phyloP scores from a whole-genome alignment of 257 asterid genomes.

The Perilla frutescens region DNA sequence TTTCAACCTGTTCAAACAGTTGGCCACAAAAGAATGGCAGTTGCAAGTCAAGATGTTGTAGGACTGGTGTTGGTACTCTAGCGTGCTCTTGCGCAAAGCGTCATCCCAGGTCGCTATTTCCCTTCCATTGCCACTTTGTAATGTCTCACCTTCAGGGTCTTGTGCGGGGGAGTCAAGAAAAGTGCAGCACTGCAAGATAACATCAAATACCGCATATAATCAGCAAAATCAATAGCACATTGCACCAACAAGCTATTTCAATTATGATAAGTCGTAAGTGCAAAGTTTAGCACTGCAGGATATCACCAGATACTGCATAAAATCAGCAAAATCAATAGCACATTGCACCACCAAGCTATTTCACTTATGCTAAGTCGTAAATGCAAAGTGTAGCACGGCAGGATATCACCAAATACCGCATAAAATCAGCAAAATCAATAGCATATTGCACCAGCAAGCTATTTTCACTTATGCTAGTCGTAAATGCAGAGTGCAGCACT shows the following conservation, averaged over 20 bases:
- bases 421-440: neutral
- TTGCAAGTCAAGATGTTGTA: slow-evolving; percentile 93
- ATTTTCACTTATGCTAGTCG: neutral
- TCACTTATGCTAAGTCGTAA: neutral
- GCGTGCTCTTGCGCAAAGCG: slow-evolving; percentile 72
- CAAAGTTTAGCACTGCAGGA: neutral
- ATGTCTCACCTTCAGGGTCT: slow-evolving; percentile 43
- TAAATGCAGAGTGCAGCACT: neutral
- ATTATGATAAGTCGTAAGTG: neutral
- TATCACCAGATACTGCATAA: slow-evolving; percentile 8
- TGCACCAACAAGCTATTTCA: neutral
- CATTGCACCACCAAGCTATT: neutral
- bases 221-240: neutral
- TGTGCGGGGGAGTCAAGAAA: slow-evolving; percentile 45
- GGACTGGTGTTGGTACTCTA: slow-evolving; percentile 85
- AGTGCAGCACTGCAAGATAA: slow-evolving; percentile 58
- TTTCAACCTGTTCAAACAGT: slow-evolving; percentile 81
- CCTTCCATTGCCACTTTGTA: slow-evolving; percentile 39
- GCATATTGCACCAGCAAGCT: slow-evolving; percentile 1
- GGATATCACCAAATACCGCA: neutral
- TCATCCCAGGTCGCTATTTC: slow-evolving; percentile 71
- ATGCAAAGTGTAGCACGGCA: neutral
- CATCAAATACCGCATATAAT: slow-evolving; percentile 11
- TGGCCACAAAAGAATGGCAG: slow-evolving; percentile 95
- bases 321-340: neutral